Evolutionary conservation across 768 basidiomycete species (phyloP).

Genomic region (Pisolithus sp.): DNA sequence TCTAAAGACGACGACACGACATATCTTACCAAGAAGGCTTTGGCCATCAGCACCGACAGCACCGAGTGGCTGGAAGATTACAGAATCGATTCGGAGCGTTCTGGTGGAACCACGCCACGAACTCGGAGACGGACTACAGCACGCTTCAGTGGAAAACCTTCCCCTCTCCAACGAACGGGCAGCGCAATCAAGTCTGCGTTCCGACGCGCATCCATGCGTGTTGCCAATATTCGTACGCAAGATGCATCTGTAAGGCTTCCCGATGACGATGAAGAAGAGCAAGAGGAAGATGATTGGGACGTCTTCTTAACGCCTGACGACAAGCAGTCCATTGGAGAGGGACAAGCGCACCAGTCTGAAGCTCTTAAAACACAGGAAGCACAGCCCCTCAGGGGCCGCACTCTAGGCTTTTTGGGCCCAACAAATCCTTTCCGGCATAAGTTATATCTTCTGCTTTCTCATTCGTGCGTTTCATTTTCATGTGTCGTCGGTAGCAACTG

Average conservation of each 20-base stretch:
- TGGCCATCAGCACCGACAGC: slow-evolving; percentile 21
- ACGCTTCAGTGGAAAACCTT: slow-evolving; percentile 49
- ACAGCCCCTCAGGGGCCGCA: slow-evolving; percentile 64
- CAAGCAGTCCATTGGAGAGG: slow-evolving; percentile 33
- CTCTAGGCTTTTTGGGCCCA: slow-evolving; percentile 71
- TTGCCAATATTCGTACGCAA: slow-evolving; percentile 69
- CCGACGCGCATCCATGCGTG: slow-evolving; percentile 63
- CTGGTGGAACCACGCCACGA: slow-evolving; percentile 33
- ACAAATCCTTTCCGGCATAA: slow-evolving; percentile 55
- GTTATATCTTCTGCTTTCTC: slow-evolving; percentile 63
- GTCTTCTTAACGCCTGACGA: slow-evolving; percentile 24
- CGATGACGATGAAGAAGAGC: slow-evolving; percentile 38
- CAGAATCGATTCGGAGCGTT: slow-evolving; percentile 43
- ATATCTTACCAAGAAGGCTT: slow-evolving; percentile 49
- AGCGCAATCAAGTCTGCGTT: slow-evolving; percentile 54
- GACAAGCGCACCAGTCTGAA: slow-evolving; percentile 16
- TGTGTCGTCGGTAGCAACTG: background rate
- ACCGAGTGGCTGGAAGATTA: slow-evolving; percentile 20
- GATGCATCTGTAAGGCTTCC: slow-evolving; percentile 53
- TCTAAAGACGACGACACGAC: slow-evolving; percentile 54
- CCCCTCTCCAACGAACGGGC: slow-evolving; percentile 56
- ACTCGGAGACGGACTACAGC: slow-evolving; percentile 30
- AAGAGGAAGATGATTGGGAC: slow-evolving; percentile 11
- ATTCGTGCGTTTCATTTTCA: slow-evolving; percentile 48
- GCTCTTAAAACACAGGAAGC: slow-evolving; percentile 38